These are phyloP conservation scores for Ceratobasidium theobromae DNA, from an alignment of 1,284 basidiomycete species.

Conservation along the genomic window DNA sequence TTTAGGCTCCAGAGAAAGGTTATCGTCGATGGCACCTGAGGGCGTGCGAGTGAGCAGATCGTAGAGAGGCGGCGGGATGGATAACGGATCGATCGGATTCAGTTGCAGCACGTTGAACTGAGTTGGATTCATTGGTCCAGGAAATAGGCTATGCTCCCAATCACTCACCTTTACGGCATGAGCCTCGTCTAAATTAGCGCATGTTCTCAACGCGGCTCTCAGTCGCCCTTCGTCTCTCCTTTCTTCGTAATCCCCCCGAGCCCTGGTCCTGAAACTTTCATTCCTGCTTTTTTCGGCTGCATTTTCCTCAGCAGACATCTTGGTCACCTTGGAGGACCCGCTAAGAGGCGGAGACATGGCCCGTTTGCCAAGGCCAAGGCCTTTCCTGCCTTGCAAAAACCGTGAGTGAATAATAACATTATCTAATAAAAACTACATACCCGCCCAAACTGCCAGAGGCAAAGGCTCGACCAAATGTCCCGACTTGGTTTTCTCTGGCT, in stretches of 20 bases:
- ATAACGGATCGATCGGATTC: conserved; percentile 60
- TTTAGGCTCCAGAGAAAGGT: not conserved
- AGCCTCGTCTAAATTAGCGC: conserved; percentile 65
- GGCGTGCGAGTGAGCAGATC: conserved; percentile 42
- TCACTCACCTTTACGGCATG: conserved; percentile 60
- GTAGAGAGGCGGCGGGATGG: conserved; percentile 65
- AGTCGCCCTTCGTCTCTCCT: conserved; percentile 68
- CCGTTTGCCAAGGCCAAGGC: conserved; percentile 72
- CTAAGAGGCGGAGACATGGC: conserved; percentile 34
- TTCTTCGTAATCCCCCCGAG: conserved; percentile 69
- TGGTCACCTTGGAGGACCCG: conserved; percentile 70
- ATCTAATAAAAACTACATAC: conserved; percentile 47
- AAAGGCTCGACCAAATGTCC: conserved; percentile 62
- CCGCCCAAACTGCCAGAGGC: conserved; percentile 72
- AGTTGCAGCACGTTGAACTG: conserved; percentile 81
- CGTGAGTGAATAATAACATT: not conserved
- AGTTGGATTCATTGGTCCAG: conserved; percentile 11
- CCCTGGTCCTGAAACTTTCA: conserved; percentile 63
- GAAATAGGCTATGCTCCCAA: too few species aligned
- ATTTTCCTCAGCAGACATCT: conserved; percentile 60
- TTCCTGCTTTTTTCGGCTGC: conserved; percentile 40
- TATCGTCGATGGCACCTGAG: not conserved
- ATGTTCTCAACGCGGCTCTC: conserved; percentile 67
- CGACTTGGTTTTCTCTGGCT: conserved; percentile 21
- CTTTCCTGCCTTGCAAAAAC: conserved; percentile 60